Evolutionary conservation across 306 rosid species (phyloP).

Genomic region (Trifolium subterraneum): DNA sequence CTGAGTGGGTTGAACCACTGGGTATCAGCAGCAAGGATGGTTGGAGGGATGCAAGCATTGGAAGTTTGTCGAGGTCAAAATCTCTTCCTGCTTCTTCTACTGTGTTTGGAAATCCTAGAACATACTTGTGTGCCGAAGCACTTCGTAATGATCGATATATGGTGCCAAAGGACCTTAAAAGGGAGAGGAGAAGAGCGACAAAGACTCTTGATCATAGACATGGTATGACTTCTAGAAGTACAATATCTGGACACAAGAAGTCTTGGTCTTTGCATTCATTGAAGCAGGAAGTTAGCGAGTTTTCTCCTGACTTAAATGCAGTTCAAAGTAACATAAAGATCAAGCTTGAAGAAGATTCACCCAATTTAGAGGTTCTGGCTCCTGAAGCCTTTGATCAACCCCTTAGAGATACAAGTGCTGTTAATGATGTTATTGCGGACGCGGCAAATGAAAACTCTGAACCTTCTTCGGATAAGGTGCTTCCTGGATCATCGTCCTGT

Average conservation of each 20-base stretch:
- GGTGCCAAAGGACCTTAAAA: slow-evolving; percentile 56
- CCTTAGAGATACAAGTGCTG: slow-evolving; percentile 43
- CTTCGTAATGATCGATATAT: slow-evolving; percentile 56
- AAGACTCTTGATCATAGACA: slow-evolving; percentile 54
- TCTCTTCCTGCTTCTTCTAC: slow-evolving; percentile 91
- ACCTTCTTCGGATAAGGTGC: slow-evolving; percentile 46
- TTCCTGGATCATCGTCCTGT: slow-evolving; percentile 50
- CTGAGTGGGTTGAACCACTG: slow-evolving; percentile 65
- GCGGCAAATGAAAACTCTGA: slow-evolving; percentile 44
- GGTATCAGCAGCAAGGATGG: slow-evolving; percentile 99
- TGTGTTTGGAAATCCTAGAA: slow-evolving; percentile 64
- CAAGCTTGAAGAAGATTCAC: slow-evolving; percentile 43
- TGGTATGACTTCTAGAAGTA: slow-evolving; percentile 45
- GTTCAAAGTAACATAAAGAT: slow-evolving; percentile 49
- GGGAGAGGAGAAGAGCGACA: slow-evolving; percentile 55
- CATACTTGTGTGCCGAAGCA: slow-evolving; percentile 50
- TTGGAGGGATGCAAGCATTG: slow-evolving; percentile 75
- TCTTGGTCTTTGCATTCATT: slow-evolving; percentile 57
- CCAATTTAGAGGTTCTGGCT: slow-evolving; percentile 46
- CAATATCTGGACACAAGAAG: slow-evolving; percentile 62
- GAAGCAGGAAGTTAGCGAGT: slow-evolving; percentile 50
- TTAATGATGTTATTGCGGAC: slow-evolving; percentile 43
- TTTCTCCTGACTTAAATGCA: slow-evolving; percentile 49
- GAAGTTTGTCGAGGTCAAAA: slow-evolving; percentile 73
- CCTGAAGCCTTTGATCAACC: slow-evolving; percentile 41